Conservation (phyloP, 495 filamentous ascomycete species). For the Hypomontagnella submonticulosa region DNA sequence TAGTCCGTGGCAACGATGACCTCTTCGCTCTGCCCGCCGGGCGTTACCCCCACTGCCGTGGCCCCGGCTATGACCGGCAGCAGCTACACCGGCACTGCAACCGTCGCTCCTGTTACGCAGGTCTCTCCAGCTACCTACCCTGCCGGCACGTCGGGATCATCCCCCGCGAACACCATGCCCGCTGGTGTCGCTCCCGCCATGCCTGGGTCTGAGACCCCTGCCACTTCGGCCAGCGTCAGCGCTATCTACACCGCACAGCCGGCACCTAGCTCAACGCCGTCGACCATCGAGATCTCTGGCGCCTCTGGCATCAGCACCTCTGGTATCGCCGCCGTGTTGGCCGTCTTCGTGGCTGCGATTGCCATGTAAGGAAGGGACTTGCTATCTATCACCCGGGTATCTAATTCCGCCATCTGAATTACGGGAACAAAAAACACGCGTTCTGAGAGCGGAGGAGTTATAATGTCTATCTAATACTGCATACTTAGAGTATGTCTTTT, state of each 20-base stretch:
- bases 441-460: background rate
- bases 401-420: background rate
- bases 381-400: background rate
- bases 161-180: constrained; percentile 3
- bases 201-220: background rate
- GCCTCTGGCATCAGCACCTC: constrained; percentile 1
- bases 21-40: constrained; percentile 30
- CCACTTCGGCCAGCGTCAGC: constrained; percentile 11
- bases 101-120: background rate
- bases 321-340: constrained; percentile 12
- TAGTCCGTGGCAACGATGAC: constrained; percentile 27
- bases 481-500: no score
- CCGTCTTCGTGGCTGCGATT: constrained; percentile 14
- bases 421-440: no score
- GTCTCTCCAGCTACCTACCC: background rate
- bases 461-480: constrained; percentile 8
- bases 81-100: background rate
- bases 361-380: constrained; percentile 17
- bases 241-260: constrained; percentile 6
- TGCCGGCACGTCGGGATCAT: background rate
- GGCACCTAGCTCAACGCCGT: background rate
- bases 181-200: constrained; percentile 15
- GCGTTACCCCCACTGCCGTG: constrained; percentile 32
- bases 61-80: constrained; percentile 17
- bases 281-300: constrained; percentile 21